These are phyloP conservation scores for Candolleomyces eurysporus DNA, from an alignment of 768 basidiomycete species.

Conservation along the genomic window DNA sequence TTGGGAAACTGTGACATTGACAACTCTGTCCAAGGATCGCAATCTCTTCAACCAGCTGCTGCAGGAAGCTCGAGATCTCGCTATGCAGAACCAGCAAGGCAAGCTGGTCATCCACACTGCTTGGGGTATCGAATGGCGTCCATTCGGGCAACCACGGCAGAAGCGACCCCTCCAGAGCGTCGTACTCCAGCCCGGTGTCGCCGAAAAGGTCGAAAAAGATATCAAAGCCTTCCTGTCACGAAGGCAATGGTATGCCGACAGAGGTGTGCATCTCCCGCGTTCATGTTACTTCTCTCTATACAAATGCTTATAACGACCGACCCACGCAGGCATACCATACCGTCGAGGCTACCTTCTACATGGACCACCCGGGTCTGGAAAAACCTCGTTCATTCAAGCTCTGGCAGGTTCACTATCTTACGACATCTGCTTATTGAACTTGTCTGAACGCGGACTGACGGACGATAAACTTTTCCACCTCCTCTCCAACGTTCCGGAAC, in stretches of 20 bases:
- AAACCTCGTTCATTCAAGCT: conserved; percentile 98
- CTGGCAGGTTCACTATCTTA: conserved; percentile 89
- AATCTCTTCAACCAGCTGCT: conserved; percentile 76
- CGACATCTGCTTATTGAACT: conserved; percentile 93
- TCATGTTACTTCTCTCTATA: conserved; percentile 1
- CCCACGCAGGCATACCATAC: conserved; percentile 85
- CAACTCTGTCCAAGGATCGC: conserved; percentile 87
- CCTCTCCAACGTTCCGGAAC: conserved; percentile 88
- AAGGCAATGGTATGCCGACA: conserved; percentile 92
- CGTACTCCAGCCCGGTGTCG: conserved; percentile 78
- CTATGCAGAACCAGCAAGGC: conserved; percentile 83
- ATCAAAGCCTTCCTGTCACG: conserved; percentile 78
- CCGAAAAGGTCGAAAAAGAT: conserved; percentile 81
- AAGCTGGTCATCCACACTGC: conserved; percentile 96
- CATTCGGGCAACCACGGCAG: conserved; percentile 87
- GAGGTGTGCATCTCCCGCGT: conserved; percentile 51
- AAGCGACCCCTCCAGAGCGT: conserved; percentile 89
- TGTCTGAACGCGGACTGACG: conserved; percentile 92
- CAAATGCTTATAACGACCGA: conserved; percentile 2
- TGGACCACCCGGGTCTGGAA: conserved; percentile 97
- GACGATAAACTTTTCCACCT: conserved; percentile 97
- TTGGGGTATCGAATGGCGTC: conserved; percentile 95
- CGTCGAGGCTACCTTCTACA: conserved; percentile 92
- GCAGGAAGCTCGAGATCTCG: conserved; percentile 85
- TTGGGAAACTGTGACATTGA: conserved; percentile 97